Evolutionary conservation across 805 yeast species (phyloP).

Genomic region (Zygosaccharomyces kombuchaensis): DNA sequence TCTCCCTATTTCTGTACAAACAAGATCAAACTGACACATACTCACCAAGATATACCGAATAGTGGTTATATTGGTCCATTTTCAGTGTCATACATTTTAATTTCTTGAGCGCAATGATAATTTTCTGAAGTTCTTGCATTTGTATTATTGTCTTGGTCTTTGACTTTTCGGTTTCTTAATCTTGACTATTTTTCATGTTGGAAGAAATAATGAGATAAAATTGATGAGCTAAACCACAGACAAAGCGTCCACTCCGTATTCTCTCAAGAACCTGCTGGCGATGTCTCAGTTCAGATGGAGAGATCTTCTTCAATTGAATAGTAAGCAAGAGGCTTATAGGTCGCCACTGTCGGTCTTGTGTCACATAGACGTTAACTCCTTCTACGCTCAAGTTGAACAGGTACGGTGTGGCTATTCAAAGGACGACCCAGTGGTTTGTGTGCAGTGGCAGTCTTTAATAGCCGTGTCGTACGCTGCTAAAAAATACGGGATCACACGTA

Average conservation of each 20-base stretch:
- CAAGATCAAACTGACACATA: slow-evolving; percentile 64
- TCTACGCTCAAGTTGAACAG: slow-evolving; percentile 92
- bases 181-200: background rate
- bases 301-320: slow-evolving; percentile 47
- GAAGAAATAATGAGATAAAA: background rate
- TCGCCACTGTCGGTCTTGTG: slow-evolving; percentile 77
- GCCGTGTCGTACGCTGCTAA: slow-evolving; percentile 93
- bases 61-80: slow-evolving; percentile 62
- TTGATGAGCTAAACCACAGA: background rate
- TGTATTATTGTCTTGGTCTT: background rate
- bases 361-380: slow-evolving; percentile 90
- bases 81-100: slow-evolving; percentile 39
- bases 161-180: background rate
- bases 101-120: background rate
- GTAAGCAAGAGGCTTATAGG: slow-evolving; percentile 44
- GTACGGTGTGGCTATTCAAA: slow-evolving; percentile 58
- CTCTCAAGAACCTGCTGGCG: too few species aligned
- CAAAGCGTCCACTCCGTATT: background rate
- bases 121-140: background rate
- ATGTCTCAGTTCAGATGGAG: slow-evolving; percentile 46
- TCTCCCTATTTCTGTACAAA: slow-evolving; percentile 90
- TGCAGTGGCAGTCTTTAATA: slow-evolving; percentile 86
- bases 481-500: slow-evolving; percentile 71
- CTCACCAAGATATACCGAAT: slow-evolving; percentile 58
- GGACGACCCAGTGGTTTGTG: slow-evolving; percentile 85